Evolutionary conservation across 2,329 filamentous ascomycete genomes (phyloP), one percentile per base, ranked within the genome.

Genomic region (Ceratocystis lukuohia): DNA sequence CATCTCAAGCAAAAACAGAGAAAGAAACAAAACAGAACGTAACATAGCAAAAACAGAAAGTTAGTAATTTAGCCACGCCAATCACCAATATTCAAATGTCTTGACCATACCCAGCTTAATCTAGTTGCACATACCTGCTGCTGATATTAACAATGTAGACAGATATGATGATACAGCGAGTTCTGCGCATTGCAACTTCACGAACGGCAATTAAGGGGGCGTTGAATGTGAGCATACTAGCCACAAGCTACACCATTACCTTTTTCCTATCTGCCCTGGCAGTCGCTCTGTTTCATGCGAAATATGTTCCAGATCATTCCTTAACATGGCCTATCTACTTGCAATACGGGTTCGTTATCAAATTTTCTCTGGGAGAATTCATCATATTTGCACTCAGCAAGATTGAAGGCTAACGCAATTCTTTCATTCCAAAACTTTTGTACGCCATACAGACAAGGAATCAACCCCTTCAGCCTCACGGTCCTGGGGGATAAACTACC

Each of bases 251-350:
- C 50, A 53, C 79, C 1, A 69, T 75, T 1, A 72, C 77, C 6
- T 75, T 85, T 65, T 75, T 83, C 28, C 74, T 75, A 17, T 70
- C 82, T 8, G 80, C 82, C 3, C 75, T 76, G 0, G 68, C 82
- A 28, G 78, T 76, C 15, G 83, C 83, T 1, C 70, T 82, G 1
- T 83, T 84, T 70, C 84, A 84, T 71, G 78, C 80, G 70, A 79
- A 78, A 69, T 84, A 82, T 69, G 75, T 85, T 1, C 83, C 83
- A 0, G 78, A 83, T 69, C 79, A 82, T 70, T 75, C 83, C 59
- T 77, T 81, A 20, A 77, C 77, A 0, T 72, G 78, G 50, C 82
- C 83, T 17, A 72, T 85, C 4, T 78, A 84, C 70, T 73, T 85
- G 6, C 83, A 85, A 72, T 85, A 85, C 74, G 80, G 82, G 82